Evolutionary conservation across 2,329 filamentous ascomycete species (phyloP).

Genomic region (Aschersonia sp.): DNA sequence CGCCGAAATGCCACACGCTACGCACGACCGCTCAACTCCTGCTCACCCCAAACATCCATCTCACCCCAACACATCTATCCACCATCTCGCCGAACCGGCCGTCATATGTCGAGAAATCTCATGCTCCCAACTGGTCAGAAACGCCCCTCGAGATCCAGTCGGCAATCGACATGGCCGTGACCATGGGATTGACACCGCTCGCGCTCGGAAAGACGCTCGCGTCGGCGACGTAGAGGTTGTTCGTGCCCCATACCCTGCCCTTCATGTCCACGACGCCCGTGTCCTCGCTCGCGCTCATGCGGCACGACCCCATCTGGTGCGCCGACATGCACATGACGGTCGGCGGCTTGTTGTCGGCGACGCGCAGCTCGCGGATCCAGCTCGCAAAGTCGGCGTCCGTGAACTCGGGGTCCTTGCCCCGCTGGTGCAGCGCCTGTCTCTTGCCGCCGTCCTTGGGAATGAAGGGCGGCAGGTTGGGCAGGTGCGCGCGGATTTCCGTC

Average conservation of each 20-base stretch:
- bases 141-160: constrained; percentile 49
- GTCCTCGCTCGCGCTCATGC: constrained; percentile 45
- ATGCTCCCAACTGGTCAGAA: not conserved
- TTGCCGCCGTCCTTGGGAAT: constrained; percentile 15
- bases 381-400: constrained; percentile 43
- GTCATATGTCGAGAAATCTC: not conserved
- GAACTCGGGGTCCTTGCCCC: constrained; percentile 25
- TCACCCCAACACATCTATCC: no score
- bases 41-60: no score
- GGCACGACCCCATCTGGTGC: constrained; percentile 68
- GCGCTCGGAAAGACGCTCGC: constrained; percentile 63
- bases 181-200: constrained; percentile 71
- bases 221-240: constrained; percentile 56
- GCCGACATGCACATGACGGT: constrained; percentile 48
- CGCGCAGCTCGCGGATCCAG: constrained; percentile 41
- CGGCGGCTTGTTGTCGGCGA: constrained; percentile 33
- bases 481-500: constrained; percentile 56
- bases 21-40: no score
- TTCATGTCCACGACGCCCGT: constrained; percentile 42
- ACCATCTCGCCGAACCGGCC: no score
- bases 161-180: constrained; percentile 58
- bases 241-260: constrained; percentile 49
- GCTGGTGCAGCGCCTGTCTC: constrained; percentile 7
- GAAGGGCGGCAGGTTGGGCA: constrained; percentile 52
- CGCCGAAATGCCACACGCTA: no score